Percentiles rank a stretch among this genome's conserved stretches.
Evolutionary conservation across 805 yeast genomes (phyloP).

Genomic region (Saturnispora halmiae): DNA sequence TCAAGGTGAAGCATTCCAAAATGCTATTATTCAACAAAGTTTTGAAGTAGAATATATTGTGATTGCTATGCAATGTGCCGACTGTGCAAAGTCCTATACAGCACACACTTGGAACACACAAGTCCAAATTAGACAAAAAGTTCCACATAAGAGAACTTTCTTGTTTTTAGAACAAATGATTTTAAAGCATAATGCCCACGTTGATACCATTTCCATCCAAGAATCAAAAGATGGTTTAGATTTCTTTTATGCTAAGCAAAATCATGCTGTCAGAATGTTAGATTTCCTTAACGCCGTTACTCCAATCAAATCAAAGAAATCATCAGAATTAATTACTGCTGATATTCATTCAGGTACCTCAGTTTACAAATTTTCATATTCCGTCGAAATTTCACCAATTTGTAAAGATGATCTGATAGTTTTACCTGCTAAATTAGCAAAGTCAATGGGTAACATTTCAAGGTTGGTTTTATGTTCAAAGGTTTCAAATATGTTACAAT

Average conservation of each 20-base stretch:
- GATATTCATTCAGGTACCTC: conserved; percentile 89
- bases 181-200: conserved; percentile 84
- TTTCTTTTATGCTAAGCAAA: conserved; percentile 79
- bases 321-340: conserved; percentile 84
- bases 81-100: conserved; percentile 95
- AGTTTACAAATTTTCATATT: conserved; percentile 80
- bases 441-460: conserved; percentile 71
- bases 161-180: conserved; percentile 92
- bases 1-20: conserved; percentile 92
- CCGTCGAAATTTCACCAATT: conserved; percentile 90
- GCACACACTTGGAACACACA: conserved; percentile 97
- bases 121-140: conserved; percentile 96
- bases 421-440: conserved; percentile 79
- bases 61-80: conserved; percentile 94
- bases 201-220: conserved; percentile 85
- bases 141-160: conserved; percentile 92
- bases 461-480: conserved; percentile 79
- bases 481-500: conserved; percentile 73
- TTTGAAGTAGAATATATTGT: conserved; percentile 93
- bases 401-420: conserved; percentile 96
- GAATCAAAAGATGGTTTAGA: conserved; percentile 93
- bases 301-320: conserved; percentile 73
- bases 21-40: conserved; percentile 86
- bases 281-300: conserved; percentile 81
- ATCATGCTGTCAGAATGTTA: conserved; percentile 89